Evolutionary conservation across 2,329 filamentous ascomycete genomes (phyloP), one percentile per base, ranked within the genome.

Genomic region (Hymenoscyphus fructigenus): DNA sequence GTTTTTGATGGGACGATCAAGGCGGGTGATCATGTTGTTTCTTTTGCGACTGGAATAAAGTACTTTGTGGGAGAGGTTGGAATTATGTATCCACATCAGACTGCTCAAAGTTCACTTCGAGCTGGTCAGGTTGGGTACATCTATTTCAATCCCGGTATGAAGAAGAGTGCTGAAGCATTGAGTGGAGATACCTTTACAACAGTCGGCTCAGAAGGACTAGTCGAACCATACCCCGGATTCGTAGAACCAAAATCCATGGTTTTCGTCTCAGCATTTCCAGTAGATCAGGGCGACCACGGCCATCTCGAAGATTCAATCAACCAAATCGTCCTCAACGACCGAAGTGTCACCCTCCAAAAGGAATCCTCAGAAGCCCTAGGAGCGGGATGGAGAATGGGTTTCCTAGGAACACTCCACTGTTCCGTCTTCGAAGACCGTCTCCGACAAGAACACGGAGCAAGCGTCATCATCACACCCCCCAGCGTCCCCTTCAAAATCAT

Each of bases 211-310:
- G 91, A 97, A 78, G 85, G 87, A 65, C 74, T 84, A 0, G 93
- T 99, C 1, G 84, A 93, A 76, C 88, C 91, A 14, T 89, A 93
- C 62, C 92, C 93, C 0, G 95, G 94, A 2, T 99, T 99, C 67
- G 94, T 97, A 75, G 95, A 99, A 77, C 94, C 95, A 1, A 96
- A 99, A 77, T 91, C 93, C 5, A 99, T 99, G 95, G 95, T 99
- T 4, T 99, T 99, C 71, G 95, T 99, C 3, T 93, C 94, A 0
- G 95, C 95, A 0, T 99, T 97, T 72, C 95, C 95, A 0, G 93
- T 93, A 0, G 93, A 99, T 73, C 93, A 96, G 71, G 83, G 88
- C 71, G 92, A 97, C 76, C 94, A 96, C 75, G 85, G 86, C 55
- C 91, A 93, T 74, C 81, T 99, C 3, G 92, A 96, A 68, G 94